Base-by-base conservation (phyloP, 176 grass and related monocot species). In the Ananas comosus region DNA sequence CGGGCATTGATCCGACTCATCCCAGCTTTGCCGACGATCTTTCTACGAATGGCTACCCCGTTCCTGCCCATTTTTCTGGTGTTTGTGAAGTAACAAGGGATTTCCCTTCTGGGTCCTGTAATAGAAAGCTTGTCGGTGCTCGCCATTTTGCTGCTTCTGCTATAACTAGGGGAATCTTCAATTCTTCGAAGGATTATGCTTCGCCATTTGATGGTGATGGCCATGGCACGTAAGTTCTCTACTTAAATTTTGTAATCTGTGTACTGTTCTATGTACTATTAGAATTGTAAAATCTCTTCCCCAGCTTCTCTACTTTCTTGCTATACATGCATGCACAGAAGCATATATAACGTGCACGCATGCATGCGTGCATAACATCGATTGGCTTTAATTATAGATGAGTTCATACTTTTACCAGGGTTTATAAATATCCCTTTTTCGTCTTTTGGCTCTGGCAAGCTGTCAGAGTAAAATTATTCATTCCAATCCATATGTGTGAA, bases 111-210 rank as follows among this genome's bases (percentile, higher is more conserved):
- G 94, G 89, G 69, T 99, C 94, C 69, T 99, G 94, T 74, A 99
- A 99, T 69, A 90, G 94, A 79, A 99, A 99, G 58, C 86, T 99
- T 14, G 89, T 99, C 24, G 94, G 94, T 67, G 94, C 94, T 85
- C 84, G 82, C 12, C 94, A 99, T 90, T 99, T 99, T 88, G 94
- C 94, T 57, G 94, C 94, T 76, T 92, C 89, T 70, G 94, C 94
- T 72, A 93, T 99, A 81, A 93, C 84, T 65, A 86, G 89, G 76
- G 94, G 94, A 70, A 74, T 93, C 50, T 99, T 99, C 57, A 99
- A 99, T 76, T 74, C 78, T 11, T 90, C 89, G 17, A 68, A 90
- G 81, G 94, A 99, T 81, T 83, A 86, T 73, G 89, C 94, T 86
- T 99, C 94, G 53, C 94, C 94, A 69, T 92, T 91, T 65, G 94